phyloP scores from a whole-genome alignment of 202 grass and related monocot genomes.

The Setaria viridis region DNA sequence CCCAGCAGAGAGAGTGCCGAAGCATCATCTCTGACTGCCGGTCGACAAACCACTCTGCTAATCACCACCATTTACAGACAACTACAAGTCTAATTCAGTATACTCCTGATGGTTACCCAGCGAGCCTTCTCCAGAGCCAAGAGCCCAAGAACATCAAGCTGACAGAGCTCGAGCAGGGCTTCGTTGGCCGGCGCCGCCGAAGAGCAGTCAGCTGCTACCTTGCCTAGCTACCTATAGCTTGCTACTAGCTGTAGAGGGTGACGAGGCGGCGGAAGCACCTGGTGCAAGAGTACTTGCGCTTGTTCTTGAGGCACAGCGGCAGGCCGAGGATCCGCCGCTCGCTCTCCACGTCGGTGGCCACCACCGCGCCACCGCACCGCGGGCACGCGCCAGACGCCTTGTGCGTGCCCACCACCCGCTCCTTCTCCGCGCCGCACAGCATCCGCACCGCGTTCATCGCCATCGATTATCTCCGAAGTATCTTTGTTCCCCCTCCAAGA shows the following conservation, averaged over 20 bases:
- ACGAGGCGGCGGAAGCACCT: constrained; percentile 76
- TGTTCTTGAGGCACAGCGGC: constrained; percentile 76
- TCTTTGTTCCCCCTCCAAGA: neutral
- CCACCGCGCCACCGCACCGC: constrained; percentile 70
- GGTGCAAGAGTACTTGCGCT: constrained; percentile 77
- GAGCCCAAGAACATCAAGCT: neutral
- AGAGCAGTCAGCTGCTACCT: neutral
- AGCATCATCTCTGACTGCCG: neutral
- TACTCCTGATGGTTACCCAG: neutral
- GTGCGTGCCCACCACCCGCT: constrained; percentile 64
- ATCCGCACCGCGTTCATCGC: constrained; percentile 34
- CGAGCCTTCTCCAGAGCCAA: neutral
- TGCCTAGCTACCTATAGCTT: neutral
- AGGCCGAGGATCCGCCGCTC: constrained; percentile 68
- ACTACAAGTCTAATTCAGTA: neutral
- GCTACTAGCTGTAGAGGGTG: constrained; percentile 49
- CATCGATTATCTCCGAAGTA: neutral
- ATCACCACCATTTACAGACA: constrained; percentile 4
- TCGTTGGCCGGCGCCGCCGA: neutral
- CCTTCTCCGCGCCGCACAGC: constrained; percentile 64
- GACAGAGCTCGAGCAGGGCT: neutral
- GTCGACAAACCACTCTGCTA: neutral
- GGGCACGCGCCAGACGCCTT: constrained; percentile 83
- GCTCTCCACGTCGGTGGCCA: constrained; percentile 74
- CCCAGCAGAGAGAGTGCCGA: neutral